A percentile compares a stretch with the other conserved stretches of the same genome.
phyloP scores from a whole-genome alignment of 176 grass and related monocot genomes.

The Echinochloa phyllopogon region DNA sequence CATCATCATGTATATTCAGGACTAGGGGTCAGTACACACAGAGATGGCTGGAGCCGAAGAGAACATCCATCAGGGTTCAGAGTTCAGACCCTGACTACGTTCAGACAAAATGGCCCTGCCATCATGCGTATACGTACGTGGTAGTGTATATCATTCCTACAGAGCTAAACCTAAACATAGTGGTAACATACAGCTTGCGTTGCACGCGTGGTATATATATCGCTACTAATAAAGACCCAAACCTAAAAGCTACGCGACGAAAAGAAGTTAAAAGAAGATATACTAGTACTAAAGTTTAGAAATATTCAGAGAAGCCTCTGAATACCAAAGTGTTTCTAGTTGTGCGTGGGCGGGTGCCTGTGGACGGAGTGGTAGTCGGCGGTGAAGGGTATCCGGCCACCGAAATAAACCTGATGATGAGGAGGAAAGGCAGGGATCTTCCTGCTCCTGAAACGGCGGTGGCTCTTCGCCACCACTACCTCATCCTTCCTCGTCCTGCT shows the following conservation, averaged over 20 bases:
- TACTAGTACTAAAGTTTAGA: not conserved
- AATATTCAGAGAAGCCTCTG: conserved; percentile 6
- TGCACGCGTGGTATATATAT: not conserved
- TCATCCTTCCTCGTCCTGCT: not conserved
- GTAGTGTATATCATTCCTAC: not conserved
- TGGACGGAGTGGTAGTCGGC: conserved; percentile 61
- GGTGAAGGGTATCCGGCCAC: conserved; percentile 56
- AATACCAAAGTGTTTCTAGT: conserved; percentile 34
- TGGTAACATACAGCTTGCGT: not conserved
- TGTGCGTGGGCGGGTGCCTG: conserved; percentile 70
- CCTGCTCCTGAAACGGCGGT: conserved; percentile 41
- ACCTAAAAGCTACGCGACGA: not conserved
- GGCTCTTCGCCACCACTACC: not conserved
- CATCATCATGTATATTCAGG: not conserved
- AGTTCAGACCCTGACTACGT: not conserved
- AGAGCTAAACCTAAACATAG: not conserved
- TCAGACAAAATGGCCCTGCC: conserved; percentile 35
- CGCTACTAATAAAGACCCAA: not conserved
- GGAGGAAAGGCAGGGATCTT: not conserved
- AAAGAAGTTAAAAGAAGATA: too few relatives aligned
- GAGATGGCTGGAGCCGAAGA: not conserved
- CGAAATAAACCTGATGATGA: conserved; percentile 18
- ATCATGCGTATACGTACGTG: not conserved
- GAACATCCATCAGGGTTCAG: not conserved
- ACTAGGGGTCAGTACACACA: not conserved